Evolutionary conservation across 2,329 filamentous ascomycete genomes (phyloP).

Genomic region (Talaromyces sp.): DNA sequence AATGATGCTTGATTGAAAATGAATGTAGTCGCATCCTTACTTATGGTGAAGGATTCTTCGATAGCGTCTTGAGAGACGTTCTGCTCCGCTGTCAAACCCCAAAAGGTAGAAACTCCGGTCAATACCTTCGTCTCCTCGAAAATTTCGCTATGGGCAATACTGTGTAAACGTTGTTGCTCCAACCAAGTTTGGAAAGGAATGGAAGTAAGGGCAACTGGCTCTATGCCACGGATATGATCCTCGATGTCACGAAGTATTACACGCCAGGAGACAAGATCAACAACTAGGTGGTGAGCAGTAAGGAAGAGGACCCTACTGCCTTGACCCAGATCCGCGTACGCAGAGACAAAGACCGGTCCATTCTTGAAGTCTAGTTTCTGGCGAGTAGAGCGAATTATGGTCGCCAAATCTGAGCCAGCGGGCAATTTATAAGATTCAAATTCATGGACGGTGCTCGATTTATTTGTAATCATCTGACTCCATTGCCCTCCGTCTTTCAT

Average conservation of each 20-base stretch:
- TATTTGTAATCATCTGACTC: background rate
- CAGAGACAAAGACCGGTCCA: background rate
- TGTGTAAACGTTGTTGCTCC: background rate
- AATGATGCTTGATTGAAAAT: too few species aligned
- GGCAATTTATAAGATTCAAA: background rate
- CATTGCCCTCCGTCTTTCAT: background rate
- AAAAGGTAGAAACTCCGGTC: too few species aligned
- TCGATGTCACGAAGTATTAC: conserved; percentile 17
- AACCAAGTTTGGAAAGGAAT: background rate
- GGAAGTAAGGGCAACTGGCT: background rate
- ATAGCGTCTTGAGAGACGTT: too few species aligned
- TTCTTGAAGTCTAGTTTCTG: background rate
- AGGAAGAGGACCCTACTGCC: background rate
- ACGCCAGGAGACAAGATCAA: conserved; percentile 15
- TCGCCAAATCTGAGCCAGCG: background rate
- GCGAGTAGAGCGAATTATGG: background rate
- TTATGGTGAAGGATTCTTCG: too few species aligned
- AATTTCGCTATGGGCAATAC: background rate
- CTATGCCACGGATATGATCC: too few species aligned
- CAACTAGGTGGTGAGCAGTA: conserved; percentile 2
- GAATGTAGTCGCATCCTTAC: too few species aligned
- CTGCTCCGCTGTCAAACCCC: too few species aligned
- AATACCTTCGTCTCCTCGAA: too few species aligned
- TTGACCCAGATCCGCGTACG: background rate
- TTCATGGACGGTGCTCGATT: background rate